Percentiles rank a stretch among this genome's conserved stretches.
Conservation (phyloP, 1,139 yeast species). For the Geotrichum europaeum region DNA sequence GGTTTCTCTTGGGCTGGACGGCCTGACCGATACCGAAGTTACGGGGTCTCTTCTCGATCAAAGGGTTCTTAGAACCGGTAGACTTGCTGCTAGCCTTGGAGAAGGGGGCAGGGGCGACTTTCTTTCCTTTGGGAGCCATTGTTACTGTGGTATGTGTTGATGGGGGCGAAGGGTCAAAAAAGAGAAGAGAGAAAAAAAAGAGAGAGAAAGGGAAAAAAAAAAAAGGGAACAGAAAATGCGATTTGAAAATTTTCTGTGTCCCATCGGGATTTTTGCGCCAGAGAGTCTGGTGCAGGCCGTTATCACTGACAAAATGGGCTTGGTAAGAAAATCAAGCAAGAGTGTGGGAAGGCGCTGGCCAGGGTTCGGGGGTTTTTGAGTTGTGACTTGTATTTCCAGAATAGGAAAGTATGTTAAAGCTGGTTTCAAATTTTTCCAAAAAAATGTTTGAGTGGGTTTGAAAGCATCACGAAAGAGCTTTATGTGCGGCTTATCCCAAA, state of each 20-base stretch:
- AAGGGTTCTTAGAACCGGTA: slow-evolving; percentile 51
- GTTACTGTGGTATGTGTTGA: slow-evolving; percentile 54
- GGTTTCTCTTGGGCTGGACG: slow-evolving; percentile 92
- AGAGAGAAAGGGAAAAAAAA: neutral
- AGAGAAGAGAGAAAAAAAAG: neutral
- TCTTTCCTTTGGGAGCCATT: slow-evolving; percentile 65
- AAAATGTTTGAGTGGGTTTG: slow-evolving; percentile 10
- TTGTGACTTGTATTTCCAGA: slow-evolving; percentile 6
- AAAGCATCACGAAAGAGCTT: neutral
- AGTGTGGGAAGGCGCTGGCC: neutral
- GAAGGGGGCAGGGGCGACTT: slow-evolving; percentile 90
- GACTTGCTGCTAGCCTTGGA: slow-evolving; percentile 36
- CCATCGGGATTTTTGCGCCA: neutral
- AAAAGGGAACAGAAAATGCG: neutral
- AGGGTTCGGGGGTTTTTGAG: neutral
- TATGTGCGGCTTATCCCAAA: slow-evolving; percentile 7
- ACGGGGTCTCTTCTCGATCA: slow-evolving; percentile 82
- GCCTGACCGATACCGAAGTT: slow-evolving; percentile 95
- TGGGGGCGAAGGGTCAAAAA: neutral
- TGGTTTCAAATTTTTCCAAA: slow-evolving; percentile 14
- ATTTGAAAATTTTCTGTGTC: neutral
- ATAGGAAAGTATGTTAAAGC: slow-evolving; percentile 3
- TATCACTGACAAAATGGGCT: neutral
- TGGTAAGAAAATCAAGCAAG: neutral
- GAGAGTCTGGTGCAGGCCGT: neutral